Base-by-base conservation (phyloP, 2,329 filamentous ascomycete species). In the Epichloe scottii region DNA sequence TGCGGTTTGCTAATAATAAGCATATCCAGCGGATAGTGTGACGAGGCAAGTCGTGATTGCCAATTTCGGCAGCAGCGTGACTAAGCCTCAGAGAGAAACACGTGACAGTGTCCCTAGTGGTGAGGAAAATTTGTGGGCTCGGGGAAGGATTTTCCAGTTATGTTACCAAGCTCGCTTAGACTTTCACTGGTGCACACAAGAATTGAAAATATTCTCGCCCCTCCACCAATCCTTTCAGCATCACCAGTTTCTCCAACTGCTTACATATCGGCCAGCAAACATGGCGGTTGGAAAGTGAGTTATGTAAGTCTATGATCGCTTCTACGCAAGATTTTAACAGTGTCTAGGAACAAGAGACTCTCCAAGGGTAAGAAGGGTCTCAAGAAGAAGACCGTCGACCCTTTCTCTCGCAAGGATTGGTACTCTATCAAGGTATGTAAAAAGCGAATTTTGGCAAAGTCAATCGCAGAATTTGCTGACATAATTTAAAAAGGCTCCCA, bases 341-440 rank as follows among this genome's bases (percentile, higher is more conserved):
- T 41, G 46, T 52, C 39, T 64, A 89, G 85, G 88, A 98, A 98
- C 85, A 98, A 98, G 89, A 89, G 93, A 82, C 84, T 98, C 80
- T 97, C 93, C 63, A 98, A 98, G 84, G 93, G 93, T 79, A 98
- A 97, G 89, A 98, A 98, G 85, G 91, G 93, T 75, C 82, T 97
- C 73, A 97, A 97, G 89, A 97, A 98, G 91, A 91, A 91, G 79
- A 91, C 90, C 68, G 78, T 85, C 66, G 93, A 98, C 75, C 91
- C 93, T 68, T 97, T 97, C 81, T 82, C 90, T 68, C 87, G 91
- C 72, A 98, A 98, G 83, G 93, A 97, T 74, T 97, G 94, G 88
- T 98, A 90, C 79, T 87, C 85, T 68, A 84, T 98, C 76, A 97
- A 97, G 84, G 85, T 88, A 68, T 62, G 77, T 51, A 14, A 34